These are phyloP conservation scores for Eimeria acervulina DNA, from an alignment of 169 alveolate species.

Conservation along the genomic window DNA sequence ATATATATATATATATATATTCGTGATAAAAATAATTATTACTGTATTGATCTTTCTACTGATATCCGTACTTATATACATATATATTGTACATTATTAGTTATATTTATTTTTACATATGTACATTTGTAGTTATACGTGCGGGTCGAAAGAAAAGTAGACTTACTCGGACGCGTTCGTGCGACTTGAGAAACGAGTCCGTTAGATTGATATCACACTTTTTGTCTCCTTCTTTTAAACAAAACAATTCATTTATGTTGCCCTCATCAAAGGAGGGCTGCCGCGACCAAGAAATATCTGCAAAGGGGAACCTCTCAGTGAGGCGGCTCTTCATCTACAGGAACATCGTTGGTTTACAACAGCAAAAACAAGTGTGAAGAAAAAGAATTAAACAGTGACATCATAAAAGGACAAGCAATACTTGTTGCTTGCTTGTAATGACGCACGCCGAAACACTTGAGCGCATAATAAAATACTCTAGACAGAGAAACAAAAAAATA, in stretches of 20 bases:
- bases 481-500: too few relatives aligned
- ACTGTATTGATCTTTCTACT: neutral
- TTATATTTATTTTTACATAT: neutral
- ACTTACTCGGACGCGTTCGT: slow-evolving; percentile 74
- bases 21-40: neutral
- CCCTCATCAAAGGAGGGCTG: slow-evolving; percentile 64
- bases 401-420: too few relatives aligned
- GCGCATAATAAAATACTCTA: too few relatives aligned
- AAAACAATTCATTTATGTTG: neutral
- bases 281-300: slow-evolving; percentile 60
- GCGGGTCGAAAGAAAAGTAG: neutral
- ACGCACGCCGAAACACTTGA: too few relatives aligned
- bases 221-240: neutral
- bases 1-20: too few relatives aligned
- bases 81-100: too few relatives aligned
- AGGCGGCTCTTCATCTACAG: slow-evolving; percentile 11
- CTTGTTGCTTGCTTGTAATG: too few relatives aligned
- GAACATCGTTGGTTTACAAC: neutral
- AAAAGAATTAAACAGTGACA: too few relatives aligned
- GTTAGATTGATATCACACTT: neutral
- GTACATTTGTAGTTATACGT: neutral
- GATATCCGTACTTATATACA: too few relatives aligned
- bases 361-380: neutral
- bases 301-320: neutral
- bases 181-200: neutral